Evolutionary conservation across 257 asterid genomes (phyloP).

Genomic region (Marsdenia floribunda): DNA sequence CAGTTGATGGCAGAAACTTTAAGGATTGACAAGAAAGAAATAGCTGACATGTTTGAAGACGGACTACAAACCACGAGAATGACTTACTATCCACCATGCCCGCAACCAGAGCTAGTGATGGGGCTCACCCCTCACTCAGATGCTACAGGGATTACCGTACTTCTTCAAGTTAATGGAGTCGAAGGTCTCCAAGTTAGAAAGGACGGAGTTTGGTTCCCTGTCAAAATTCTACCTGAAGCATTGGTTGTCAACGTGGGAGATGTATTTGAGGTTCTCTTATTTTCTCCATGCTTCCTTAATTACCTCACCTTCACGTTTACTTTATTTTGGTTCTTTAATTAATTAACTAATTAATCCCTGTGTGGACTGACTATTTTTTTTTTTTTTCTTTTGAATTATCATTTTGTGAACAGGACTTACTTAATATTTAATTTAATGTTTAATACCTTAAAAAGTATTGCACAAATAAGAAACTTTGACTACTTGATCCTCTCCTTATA

Average conservation of each 20-base stretch:
- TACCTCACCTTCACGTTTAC: not conserved
- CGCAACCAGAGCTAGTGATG: conserved; percentile 40
- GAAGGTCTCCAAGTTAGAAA: conserved; percentile 61
- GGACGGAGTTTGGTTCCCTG: conserved; percentile 62
- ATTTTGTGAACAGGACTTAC: too few species aligned
- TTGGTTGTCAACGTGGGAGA: conserved; percentile 67
- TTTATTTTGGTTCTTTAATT: too few species aligned
- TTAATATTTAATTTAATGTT: too few species aligned
- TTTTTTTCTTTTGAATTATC: too few species aligned
- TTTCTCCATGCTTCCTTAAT: not conserved
- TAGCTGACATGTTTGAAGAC: conserved; percentile 43
- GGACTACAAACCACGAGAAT: conserved; percentile 59
- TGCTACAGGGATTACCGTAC: conserved; percentile 46
- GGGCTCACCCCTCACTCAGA: conserved; percentile 67
- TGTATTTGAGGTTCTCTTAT: conserved; percentile 35
- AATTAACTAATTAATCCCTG: too few species aligned
- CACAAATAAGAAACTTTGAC: too few species aligned
- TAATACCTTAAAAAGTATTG: too few species aligned
- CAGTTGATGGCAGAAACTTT: conserved; percentile 34
- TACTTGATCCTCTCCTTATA: too few species aligned
- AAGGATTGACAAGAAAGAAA: conserved; percentile 25
- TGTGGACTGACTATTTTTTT: not conserved
- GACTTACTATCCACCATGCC: conserved; percentile 66
- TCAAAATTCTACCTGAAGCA: conserved; percentile 41
- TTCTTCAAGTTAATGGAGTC: conserved; percentile 57